phyloP scores from a whole-genome alignment of 176 grass and related monocot genomes.

The Paspalum notatum region DNA sequence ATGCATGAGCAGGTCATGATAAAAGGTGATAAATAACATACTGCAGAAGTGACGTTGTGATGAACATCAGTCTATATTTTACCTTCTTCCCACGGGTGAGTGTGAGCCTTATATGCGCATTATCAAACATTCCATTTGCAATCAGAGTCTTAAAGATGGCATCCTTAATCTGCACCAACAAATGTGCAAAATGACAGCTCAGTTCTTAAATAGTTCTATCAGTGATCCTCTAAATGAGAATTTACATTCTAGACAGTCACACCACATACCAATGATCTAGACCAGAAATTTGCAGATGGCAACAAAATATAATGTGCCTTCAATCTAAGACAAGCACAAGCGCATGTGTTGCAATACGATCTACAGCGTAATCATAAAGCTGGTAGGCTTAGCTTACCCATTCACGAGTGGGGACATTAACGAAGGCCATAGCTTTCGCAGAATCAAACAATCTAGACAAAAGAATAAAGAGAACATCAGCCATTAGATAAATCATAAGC shows the following conservation, averaged over 20 bases:
- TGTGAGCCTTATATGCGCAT: conserved; percentile 96
- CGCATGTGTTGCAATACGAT: conserved; percentile 36
- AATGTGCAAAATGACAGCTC: neutral
- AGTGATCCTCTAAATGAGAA: conserved; percentile 15
- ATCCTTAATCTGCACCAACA: conserved; percentile 77
- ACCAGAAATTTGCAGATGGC: conserved; percentile 11
- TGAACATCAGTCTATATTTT: conserved; percentile 40
- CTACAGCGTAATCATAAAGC: conserved; percentile 7
- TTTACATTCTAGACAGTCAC: neutral
- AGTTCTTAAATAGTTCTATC: conserved; percentile 16
- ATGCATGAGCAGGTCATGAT: neutral
- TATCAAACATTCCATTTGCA: conserved; percentile 93
- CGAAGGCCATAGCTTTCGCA: conserved; percentile 94
- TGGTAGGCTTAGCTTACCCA: conserved; percentile 53
- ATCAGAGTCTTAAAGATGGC: conserved; percentile 92
- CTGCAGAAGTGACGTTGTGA: conserved; percentile 32
- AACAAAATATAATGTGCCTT: neutral
- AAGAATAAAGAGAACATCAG: conserved; percentile 30
- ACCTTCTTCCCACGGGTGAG: conserved; percentile 96
- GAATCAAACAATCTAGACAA: conserved; percentile 87
- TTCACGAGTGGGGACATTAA: conserved; percentile 77
- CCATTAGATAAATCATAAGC: neutral
- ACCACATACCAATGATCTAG: conserved; percentile 13
- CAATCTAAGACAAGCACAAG: neutral
- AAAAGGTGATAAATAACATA: conserved; percentile 29